Conservation (phyloP, 768 basidiomycete genomes). For the Amyloporia xantha region DNA sequence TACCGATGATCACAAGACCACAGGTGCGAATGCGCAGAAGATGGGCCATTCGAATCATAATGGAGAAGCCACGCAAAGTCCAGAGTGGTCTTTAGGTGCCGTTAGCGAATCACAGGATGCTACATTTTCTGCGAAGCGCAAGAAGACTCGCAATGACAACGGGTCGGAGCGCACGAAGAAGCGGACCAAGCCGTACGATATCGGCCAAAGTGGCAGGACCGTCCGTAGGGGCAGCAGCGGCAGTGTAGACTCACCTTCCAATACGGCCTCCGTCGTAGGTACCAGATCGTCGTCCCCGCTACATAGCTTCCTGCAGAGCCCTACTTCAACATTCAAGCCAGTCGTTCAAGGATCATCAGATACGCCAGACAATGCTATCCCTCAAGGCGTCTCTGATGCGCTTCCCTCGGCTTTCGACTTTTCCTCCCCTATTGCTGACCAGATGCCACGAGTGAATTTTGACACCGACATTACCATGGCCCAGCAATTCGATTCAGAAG, state of each 20-base stretch:
- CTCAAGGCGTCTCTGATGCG: neutral
- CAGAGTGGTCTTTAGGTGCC: slow-evolving; percentile 8
- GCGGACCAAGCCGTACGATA: slow-evolving; percentile 68
- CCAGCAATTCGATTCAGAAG: slow-evolving; percentile 7
- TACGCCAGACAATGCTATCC: neutral
- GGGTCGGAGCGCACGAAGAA: slow-evolving; percentile 35
- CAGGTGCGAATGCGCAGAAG: slow-evolving; percentile 26
- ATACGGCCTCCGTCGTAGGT: slow-evolving; percentile 22
- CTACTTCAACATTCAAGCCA: slow-evolving; percentile 1
- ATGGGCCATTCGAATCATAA: neutral
- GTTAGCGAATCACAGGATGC: slow-evolving; percentile 10
- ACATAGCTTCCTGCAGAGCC: slow-evolving; percentile 9
- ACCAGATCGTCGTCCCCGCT: slow-evolving; percentile 27
- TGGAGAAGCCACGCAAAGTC: slow-evolving; percentile 8
- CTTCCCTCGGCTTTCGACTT: slow-evolving; percentile 6
- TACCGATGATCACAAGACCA: slow-evolving; percentile 97
- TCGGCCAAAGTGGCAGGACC: slow-evolving; percentile 20
- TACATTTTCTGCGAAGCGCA: slow-evolving; percentile 42
- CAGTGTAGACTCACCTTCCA: slow-evolving; percentile 23
- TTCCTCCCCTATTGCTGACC: slow-evolving; percentile 2
- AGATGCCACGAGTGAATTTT: slow-evolving; percentile 5
- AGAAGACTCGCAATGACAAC: slow-evolving; percentile 33
- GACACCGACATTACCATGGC: slow-evolving; percentile 18
- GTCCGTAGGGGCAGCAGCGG: slow-evolving; percentile 25
- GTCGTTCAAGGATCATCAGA: slow-evolving; percentile 1